phyloP scores from a whole-genome alignment of 2,329 filamentous ascomycete genomes.

The Alternaria arborescens region DNA sequence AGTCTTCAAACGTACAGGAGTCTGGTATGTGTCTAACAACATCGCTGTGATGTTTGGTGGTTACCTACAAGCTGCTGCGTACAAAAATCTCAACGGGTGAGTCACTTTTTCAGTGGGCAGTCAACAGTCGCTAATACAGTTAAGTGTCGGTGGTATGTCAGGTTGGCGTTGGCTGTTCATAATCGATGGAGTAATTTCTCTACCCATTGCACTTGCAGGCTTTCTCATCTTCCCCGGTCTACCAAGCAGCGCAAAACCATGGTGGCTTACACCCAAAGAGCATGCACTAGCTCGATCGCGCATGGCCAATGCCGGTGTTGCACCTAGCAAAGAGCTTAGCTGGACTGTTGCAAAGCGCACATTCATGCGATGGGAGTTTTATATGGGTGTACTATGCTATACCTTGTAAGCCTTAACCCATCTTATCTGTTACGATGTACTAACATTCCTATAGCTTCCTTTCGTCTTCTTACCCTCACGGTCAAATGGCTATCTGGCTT shows the following conservation, averaged over 20 bases:
- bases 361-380: conserved; percentile 61
- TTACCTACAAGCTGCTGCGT: conserved; percentile 64
- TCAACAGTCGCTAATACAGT: background rate
- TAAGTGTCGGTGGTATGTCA: conserved; percentile 53
- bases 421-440: background rate
- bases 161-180: conserved; percentile 66
- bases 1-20: conserved; percentile 63
- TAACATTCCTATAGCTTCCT: conserved; percentile 29
- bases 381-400: conserved; percentile 59
- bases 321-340: conserved; percentile 53
- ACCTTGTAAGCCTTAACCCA: conserved; percentile 52
- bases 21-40: conserved; percentile 63
- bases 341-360: conserved; percentile 58
- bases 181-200: conserved; percentile 65
- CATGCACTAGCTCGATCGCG: conserved; percentile 43
- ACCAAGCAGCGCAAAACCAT: conserved; percentile 59
- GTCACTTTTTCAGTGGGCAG: background rate
- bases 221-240: conserved; percentile 64
- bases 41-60: conserved; percentile 67
- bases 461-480: conserved; percentile 54
- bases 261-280: conserved; percentile 56
- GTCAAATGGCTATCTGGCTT: conserved; percentile 64
- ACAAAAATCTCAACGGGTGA: conserved; percentile 60
- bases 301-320: conserved; percentile 42
- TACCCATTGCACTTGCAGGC: conserved; percentile 64